phyloP scores from a whole-genome alignment of 176 grass and related monocot species.

The Triticum urartu region DNA sequence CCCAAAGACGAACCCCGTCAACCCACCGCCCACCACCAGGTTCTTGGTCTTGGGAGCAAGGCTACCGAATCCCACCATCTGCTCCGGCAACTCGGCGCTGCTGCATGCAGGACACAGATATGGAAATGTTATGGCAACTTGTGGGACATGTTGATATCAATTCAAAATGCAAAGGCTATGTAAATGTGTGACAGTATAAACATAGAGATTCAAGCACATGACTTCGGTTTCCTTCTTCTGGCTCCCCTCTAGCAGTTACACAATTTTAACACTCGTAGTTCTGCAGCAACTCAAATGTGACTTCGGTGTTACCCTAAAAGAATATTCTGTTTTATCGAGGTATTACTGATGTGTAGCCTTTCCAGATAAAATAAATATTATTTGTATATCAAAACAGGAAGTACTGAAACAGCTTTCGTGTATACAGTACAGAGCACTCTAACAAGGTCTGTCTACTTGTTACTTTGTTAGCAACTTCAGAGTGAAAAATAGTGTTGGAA shows the following conservation, averaged over 20 bases:
- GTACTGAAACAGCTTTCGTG: neutral
- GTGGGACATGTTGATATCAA: neutral
- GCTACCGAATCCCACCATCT: constrained; percentile 49
- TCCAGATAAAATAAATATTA: neutral
- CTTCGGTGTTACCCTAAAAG: too few relatives aligned
- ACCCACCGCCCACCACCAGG: constrained; percentile 76
- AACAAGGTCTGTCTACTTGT: neutral
- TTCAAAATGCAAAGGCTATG: neutral
- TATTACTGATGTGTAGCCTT: neutral
- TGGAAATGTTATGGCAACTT: neutral
- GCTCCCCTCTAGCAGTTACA: neutral
- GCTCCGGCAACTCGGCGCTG: neutral
- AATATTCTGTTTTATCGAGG: neutral
- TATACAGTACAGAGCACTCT: too few relatives aligned
- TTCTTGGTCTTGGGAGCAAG: constrained; percentile 75
- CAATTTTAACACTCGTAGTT: neutral
- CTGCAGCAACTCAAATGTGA: neutral
- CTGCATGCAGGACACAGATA: neutral
- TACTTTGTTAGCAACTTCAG: too few relatives aligned
- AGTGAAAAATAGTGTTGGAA: neutral
- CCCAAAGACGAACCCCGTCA: constrained; percentile 70
- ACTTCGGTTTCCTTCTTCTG: too few relatives aligned
- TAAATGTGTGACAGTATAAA: too few relatives aligned
- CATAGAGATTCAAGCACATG: too few relatives aligned
- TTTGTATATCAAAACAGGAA: neutral